phyloP scores from a whole-genome alignment of 345 rosid genomes.

The Lumnitzera racemosa region DNA sequence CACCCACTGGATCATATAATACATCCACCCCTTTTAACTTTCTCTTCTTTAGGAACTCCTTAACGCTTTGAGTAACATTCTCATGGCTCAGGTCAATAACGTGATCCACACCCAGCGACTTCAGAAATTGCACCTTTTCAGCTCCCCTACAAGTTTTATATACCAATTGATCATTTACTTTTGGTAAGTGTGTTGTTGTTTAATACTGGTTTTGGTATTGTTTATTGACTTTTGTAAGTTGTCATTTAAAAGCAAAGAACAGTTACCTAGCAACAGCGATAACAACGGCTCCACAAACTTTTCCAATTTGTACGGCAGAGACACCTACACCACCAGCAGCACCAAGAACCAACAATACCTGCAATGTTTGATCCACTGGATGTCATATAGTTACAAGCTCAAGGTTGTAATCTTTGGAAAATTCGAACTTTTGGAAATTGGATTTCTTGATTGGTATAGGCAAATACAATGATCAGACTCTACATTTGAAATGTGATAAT shows the following conservation, averaged over 20 bases:
- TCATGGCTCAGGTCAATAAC: constrained; percentile 65
- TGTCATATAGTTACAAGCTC: no score
- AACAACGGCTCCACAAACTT: constrained; percentile 74
- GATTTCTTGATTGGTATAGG: background rate
- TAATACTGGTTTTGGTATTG: no score
- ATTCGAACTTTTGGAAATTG: background rate
- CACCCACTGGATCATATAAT: constrained; percentile 87
- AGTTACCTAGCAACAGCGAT: constrained; percentile 79
- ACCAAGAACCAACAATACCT: constrained; percentile 89
- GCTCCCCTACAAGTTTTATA: constrained; percentile 38
- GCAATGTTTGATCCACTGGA: constrained; percentile 2
- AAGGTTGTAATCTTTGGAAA: no score
- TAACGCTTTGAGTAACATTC: constrained; percentile 56
- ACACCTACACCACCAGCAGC: constrained; percentile 99
- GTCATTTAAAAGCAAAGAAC: background rate
- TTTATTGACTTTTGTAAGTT: no score
- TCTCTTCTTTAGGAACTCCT: constrained; percentile 61
- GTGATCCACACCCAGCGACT: constrained; percentile 77
- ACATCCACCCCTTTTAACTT: constrained; percentile 85
- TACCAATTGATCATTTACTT: background rate
- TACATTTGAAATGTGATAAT: background rate
- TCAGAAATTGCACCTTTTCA: constrained; percentile 64
- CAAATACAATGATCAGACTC: background rate
- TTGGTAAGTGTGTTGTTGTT: background rate
- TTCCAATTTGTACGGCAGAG: constrained; percentile 91